Conservation (phyloP, 495 filamentous ascomycete species). For the Venustampulla echinocandica region DNA sequence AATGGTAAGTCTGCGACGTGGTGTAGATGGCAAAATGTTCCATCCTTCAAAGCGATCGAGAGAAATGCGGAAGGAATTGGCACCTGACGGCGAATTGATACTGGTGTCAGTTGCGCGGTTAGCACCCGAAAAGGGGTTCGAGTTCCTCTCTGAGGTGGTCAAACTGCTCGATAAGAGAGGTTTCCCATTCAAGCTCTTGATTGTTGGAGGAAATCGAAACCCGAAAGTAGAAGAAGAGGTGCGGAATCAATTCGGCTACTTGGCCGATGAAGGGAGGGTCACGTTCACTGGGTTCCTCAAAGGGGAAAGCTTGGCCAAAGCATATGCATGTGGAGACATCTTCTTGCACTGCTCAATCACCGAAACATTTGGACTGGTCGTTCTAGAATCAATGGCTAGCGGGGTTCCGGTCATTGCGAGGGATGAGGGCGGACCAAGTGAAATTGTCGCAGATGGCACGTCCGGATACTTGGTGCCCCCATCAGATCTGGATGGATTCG, state of each 20-base stretch:
- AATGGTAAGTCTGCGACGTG: conserved; percentile 45
- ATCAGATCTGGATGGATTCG: conserved; percentile 43
- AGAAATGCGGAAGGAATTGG: conserved; percentile 37
- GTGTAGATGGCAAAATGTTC: conserved; percentile 52
- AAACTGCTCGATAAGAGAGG: conserved; percentile 39
- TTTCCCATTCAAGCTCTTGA: conserved; percentile 47
- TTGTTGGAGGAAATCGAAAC: conserved; percentile 56
- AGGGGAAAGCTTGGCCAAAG: conserved; percentile 42
- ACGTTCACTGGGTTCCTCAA: conserved; percentile 50
- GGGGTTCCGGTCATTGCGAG: conserved; percentile 54
- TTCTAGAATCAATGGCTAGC: conserved; percentile 58
- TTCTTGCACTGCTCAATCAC: conserved; percentile 59
- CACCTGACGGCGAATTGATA: conserved; percentile 50
- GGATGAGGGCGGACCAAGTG: conserved; percentile 55
- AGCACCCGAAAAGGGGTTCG: conserved; percentile 57
- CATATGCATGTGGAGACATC: conserved; percentile 52
- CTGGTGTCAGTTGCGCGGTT: conserved; percentile 50
- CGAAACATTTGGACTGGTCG: conserved; percentile 58
- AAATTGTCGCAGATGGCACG: conserved; percentile 46
- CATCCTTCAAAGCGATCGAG: conserved; percentile 39
- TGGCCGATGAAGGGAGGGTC: conserved; percentile 37
- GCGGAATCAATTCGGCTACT: conserved; percentile 38
- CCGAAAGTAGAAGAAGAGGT: conserved; percentile 46
- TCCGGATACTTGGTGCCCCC: conserved; percentile 51
- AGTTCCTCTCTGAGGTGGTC: conserved; percentile 47